These are phyloP conservation scores for Suillus ampliporus DNA, from an alignment of 768 basidiomycete genomes.

Conservation along the genomic window DNA sequence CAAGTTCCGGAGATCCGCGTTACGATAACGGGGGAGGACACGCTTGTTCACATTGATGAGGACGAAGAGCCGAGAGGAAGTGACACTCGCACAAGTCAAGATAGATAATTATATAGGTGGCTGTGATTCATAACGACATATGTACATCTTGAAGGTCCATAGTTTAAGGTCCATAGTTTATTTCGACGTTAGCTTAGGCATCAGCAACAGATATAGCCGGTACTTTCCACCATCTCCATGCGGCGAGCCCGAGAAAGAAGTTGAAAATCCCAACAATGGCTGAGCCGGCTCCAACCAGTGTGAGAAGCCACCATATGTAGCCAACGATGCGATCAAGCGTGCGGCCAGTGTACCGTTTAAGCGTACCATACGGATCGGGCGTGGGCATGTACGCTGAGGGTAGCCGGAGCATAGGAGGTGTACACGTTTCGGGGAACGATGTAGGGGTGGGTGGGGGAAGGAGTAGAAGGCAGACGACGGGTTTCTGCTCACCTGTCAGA, in stretches of 20 bases:
- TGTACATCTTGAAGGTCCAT: not conserved
- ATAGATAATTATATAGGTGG: not conserved
- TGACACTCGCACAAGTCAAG: not conserved
- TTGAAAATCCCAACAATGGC: slow-evolving; percentile 73
- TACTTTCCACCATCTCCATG: slow-evolving; percentile 64
- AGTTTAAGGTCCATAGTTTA: not conserved
- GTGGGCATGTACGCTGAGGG: slow-evolving; percentile 55
- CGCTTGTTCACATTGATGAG: slow-evolving; percentile 10
- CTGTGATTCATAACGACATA: not conserved
- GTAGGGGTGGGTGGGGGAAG: slow-evolving; percentile 46
- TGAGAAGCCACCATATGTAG: slow-evolving; percentile 77
- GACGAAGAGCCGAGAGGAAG: not conserved
- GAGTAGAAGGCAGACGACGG: slow-evolving; percentile 75
- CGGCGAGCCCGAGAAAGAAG: slow-evolving; percentile 67
- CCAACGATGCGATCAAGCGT: slow-evolving; percentile 77
- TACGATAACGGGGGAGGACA: slow-evolving; percentile 5
- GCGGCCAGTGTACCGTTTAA: slow-evolving; percentile 72
- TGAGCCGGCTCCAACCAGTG: slow-evolving; percentile 79
- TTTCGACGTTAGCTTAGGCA: slow-evolving; percentile 16
- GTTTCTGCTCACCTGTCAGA: slow-evolving; percentile 63
- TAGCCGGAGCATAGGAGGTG: slow-evolving; percentile 52
- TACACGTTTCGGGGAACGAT: slow-evolving; percentile 31
- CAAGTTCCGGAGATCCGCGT: slow-evolving; percentile 7
- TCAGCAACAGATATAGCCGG: slow-evolving; percentile 16
- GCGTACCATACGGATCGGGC: slow-evolving; percentile 55